Evolutionary conservation across 2,329 filamentous ascomycete species (phyloP), one percentile per base, ranked within the genome.

Genomic region (Penicillium sp.): DNA sequence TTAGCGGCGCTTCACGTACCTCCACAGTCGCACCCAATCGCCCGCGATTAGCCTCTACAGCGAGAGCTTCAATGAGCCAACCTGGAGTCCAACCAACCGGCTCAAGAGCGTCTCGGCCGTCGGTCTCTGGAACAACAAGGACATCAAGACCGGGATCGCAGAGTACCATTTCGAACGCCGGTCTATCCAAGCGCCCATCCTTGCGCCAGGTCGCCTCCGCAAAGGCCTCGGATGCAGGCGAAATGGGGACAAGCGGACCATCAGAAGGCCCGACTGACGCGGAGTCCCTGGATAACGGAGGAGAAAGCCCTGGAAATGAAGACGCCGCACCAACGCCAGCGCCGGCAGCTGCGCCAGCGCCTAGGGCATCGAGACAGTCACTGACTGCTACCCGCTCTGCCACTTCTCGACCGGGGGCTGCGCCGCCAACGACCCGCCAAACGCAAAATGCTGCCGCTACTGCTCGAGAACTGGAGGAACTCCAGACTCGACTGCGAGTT

Each of bases 401-500:
- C 10, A 59, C 67, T 62, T 49, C 72, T 59, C 65, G 75, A 54
- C 68, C 72, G 58, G 65, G 69, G 63, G 69, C 67, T 5, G 72
- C 69, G 26, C 75, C 74, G 19, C 67, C 72, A 35, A 67, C 75
- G 47, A 66, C 70, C 67, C 77, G 83, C 24, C 82, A 82, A 13
- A 80, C 79, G 3, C 81, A 78, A 60, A 75, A 67, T 63, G 84
- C 78, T 60, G 83, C 78, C 59, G 78, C 85, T 8, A 82, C 85
- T 0, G 78, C 84, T 24, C 84, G 89, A 65, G 91, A 96, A 72
- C 87, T 94, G 22, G 93, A 97, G 68, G 92, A 96, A 67, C 82
- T 97, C 17, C 93, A 97, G 74, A 89, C 92, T 0, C 97, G 97
- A 75, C 81, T 98, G 2, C 88, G 90, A 58, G 84, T 97, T 3